Evolutionary conservation across 23 red algal species (phyloP), one percentile per base, ranked within the genome.

Genomic region (Agarophyton chilense): DNA sequence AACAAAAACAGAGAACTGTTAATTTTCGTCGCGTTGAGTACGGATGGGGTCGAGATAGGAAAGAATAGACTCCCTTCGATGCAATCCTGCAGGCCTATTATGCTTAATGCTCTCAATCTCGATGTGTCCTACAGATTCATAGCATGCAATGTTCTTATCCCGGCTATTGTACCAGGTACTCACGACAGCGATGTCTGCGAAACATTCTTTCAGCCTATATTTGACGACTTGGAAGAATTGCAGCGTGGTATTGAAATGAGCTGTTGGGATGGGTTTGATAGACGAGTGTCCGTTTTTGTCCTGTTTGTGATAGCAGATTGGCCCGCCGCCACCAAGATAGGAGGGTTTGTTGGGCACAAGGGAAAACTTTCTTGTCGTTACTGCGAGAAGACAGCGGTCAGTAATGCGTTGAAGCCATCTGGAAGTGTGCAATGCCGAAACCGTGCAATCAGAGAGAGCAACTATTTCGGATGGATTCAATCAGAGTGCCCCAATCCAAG

Each of bases 381-480:
- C 61, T 66, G 61, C 25, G 34, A 38, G 61, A 66, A 66, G 16
- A 10, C 8, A 11, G 9, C 36, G 14, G 39, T 17, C 3, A 26
- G 26, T 1, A 10, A n/a, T n/a, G n/a, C n/a, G n/a, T n/a, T n/a
- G n/a, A n/a, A n/a, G n/a, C n/a, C n/a, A n/a, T n/a, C n/a, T n/a
- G n/a, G n/a, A n/a, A n/a, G n/a, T n/a, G n/a, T n/a, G n/a, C n/a
- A n/a, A n/a, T n/a, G n/a, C n/a, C 63, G 63, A 32, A 32, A 38
- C 6, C 61, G 61, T 34, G 61, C 61, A 11, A 66, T 66, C 33
- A 13, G 71, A n/a, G 71, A 32, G 39, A 11, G 2, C 25, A 7
- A 52, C 29, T 76, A 51, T 26, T 47, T 26, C 26, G 71, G 71
- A 3, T 76, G 71, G 71, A 76, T 76, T 47, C 44, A 76, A 19